Conservation (phyloP, 768 basidiomycete genomes). For the Rhodotorula toruloides region DNA sequence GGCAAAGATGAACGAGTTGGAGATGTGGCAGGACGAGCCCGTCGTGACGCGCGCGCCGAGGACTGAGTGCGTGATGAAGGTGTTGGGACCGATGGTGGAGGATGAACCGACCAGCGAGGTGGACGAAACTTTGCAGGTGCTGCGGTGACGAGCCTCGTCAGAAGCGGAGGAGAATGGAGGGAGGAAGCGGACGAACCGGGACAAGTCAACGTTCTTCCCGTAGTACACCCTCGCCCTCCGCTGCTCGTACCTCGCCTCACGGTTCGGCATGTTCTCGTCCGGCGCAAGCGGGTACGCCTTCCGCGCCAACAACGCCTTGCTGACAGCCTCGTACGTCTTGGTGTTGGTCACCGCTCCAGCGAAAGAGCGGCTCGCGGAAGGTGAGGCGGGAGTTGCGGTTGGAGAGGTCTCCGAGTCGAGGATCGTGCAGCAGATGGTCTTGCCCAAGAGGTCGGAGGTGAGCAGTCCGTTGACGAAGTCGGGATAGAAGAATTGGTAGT, state of each 20-base stretch:
- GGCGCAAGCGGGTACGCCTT: slow-evolving; percentile 96
- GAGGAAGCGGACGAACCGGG: slow-evolving; percentile 57
- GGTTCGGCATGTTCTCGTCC: slow-evolving; percentile 82
- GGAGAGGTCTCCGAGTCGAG: slow-evolving; percentile 47
- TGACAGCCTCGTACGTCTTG: slow-evolving; percentile 81
- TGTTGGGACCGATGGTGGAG: slow-evolving; percentile 66
- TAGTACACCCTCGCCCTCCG: slow-evolving; percentile 84
- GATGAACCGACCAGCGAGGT: slow-evolving; percentile 75
- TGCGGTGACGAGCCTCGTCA: slow-evolving; percentile 43
- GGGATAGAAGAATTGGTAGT: slow-evolving; percentile 81
- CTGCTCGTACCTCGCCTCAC: slow-evolving; percentile 70
- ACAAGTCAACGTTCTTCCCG: slow-evolving; percentile 71
- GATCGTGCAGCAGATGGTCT: slow-evolving; percentile 86
- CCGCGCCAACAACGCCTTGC: slow-evolving; percentile 85
- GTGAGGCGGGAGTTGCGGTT: slow-evolving; percentile 11
- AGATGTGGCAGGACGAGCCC: slow-evolving; percentile 45
- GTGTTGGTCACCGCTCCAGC: slow-evolving; percentile 91
- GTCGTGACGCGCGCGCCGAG: slow-evolving; percentile 46
- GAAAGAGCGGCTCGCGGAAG: slow-evolving; percentile 54
- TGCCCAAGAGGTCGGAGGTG: slow-evolving; percentile 88
- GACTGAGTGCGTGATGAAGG: slow-evolving; percentile 55
- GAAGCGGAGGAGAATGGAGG: neutral
- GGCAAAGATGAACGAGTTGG: slow-evolving; percentile 71
- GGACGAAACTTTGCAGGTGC: slow-evolving; percentile 74
- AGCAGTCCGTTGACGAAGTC: slow-evolving; percentile 93